phyloP scores from a whole-genome alignment of 495 filamentous ascomycete genomes.

The Niebla homalea region DNA sequence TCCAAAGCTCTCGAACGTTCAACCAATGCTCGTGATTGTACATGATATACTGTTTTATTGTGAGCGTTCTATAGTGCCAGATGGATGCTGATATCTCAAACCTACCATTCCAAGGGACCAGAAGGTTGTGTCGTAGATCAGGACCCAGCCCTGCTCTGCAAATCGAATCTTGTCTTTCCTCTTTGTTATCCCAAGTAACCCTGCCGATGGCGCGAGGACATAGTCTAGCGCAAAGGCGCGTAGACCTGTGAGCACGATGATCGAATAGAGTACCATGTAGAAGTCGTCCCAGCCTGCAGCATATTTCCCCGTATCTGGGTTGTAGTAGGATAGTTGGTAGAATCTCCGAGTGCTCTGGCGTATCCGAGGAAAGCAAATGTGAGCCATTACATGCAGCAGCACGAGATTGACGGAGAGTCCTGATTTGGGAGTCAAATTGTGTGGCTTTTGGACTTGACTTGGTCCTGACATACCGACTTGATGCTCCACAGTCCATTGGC shows the following conservation, averaged over 20 bases:
- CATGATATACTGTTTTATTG: slow-evolving; percentile 55
- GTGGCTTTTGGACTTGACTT: neutral
- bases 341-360: slow-evolving; percentile 70
- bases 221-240: slow-evolving; percentile 82
- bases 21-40: slow-evolving; percentile 61
- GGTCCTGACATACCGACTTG: slow-evolving; percentile 35
- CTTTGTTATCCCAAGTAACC: slow-evolving; percentile 50
- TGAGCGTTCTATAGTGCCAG: neutral
- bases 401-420: slow-evolving; percentile 69
- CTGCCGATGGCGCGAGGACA: slow-evolving; percentile 62
- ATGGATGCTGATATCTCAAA: slow-evolving; percentile 7
- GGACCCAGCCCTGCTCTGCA: slow-evolving; percentile 85
- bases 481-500: slow-evolving; percentile 37
- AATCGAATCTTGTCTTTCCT: slow-evolving; percentile 66
- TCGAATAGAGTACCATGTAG: slow-evolving; percentile 64
- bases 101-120: slow-evolving; percentile 71
- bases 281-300: slow-evolving; percentile 65
- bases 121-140: slow-evolving; percentile 64
- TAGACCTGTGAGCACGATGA: slow-evolving; percentile 72
- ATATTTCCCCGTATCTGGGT: slow-evolving; percentile 51
- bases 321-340: slow-evolving; percentile 74
- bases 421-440: slow-evolving; percentile 22
- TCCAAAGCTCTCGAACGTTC: slow-evolving; percentile 68
- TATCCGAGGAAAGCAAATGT: slow-evolving; percentile 65
- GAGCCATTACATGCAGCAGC: slow-evolving; percentile 60